Evolutionary conservation across 495 filamentous ascomycete genomes (phyloP), one percentile per base, ranked within the genome.

Genomic region (Margaritispora aquatica): DNA sequence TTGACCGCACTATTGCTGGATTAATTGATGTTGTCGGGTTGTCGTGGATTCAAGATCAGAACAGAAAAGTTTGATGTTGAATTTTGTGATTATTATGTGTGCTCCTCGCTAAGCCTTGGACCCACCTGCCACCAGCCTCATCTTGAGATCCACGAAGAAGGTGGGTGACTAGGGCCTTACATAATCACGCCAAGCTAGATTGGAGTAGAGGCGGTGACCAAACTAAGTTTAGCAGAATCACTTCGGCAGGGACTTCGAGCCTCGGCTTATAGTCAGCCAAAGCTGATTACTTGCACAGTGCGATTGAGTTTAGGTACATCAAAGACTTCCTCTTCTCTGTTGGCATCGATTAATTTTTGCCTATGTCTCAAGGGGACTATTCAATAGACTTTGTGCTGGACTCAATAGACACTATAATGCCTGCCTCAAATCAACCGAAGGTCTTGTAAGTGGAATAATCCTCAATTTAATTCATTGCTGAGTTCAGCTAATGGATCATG

Each of bases 391-490:
- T 62, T 54, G 60, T 60, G 36, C 49, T 67, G 44, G 66, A 73
- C 49, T 61, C 55, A 29, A 65, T 71, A 51, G 70, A 72, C 51
- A 13, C 50, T 22, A 60, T 58, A 44, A 78, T 76, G 74, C 60
- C 59, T 9, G 26, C 69, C 11, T 56, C 62, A 31, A 75, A 78
- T 50, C 71, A 75, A 55, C 88, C 92, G 20, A 85, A 91, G 66
- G 91, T 89, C 57, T 74, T 96, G 64, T 66, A 47, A 61, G 64
- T 59, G 8, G n/a, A n/a, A n/a, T n/a, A n/a, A n/a, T n/a, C n/a
- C 9, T 48, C 19, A 24, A 46, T 27, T 44, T 17, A 38, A 47
- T n/a, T 47, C 4, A 5, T 50, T 19, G 47, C 47, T 29, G 52
- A 36, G 20, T 23, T 17, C 21, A 34, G 26, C 34, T 53, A 57